These are phyloP conservation scores for Dothidotthia symphoricarpi DNA, from an alignment of 2,329 filamentous ascomycete genomes.

Conservation along the genomic window DNA sequence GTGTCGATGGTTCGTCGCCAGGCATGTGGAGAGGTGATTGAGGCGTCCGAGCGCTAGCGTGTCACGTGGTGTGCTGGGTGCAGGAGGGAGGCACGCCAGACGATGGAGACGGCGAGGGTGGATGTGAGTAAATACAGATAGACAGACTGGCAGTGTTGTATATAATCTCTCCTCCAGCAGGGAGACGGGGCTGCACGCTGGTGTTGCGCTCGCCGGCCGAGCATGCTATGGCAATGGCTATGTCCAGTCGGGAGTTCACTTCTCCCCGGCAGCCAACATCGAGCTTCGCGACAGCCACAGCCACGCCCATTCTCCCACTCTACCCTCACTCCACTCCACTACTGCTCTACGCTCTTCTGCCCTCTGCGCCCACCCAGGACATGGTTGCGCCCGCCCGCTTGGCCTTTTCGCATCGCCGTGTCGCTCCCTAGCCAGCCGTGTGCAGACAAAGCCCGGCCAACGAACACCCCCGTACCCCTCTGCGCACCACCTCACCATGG, in stretches of 20 bases:
- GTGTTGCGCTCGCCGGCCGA: too few species aligned
- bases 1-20: conserved; percentile 4
- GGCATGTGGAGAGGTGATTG: background rate
- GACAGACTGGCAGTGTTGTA: too few species aligned
- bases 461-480: conserved; percentile 15
- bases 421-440: conserved; percentile 25
- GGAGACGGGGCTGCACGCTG: too few species aligned
- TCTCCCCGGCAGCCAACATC: too few species aligned
- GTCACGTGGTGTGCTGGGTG: conserved; percentile 1
- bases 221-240: too few species aligned
- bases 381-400: conserved; percentile 28
- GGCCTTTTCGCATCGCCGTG: conserved; percentile 23
- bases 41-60: background rate
- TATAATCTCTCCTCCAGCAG: too few species aligned
- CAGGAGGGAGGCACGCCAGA: conserved; percentile 3
- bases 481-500: conserved; percentile 10
- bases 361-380: conserved; percentile 24
- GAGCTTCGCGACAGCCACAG: conserved; percentile 21
- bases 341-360: conserved; percentile 12
- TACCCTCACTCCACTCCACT: conserved; percentile 12
- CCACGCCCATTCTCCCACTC: conserved; percentile 8
- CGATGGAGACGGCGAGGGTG: background rate
- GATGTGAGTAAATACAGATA: too few species aligned
- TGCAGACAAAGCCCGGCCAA: conserved; percentile 7
- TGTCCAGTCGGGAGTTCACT: too few species aligned